phyloP scores from a whole-genome alignment of 805 yeast species.

The Zygosaccharomyces gambellarensis region DNA sequence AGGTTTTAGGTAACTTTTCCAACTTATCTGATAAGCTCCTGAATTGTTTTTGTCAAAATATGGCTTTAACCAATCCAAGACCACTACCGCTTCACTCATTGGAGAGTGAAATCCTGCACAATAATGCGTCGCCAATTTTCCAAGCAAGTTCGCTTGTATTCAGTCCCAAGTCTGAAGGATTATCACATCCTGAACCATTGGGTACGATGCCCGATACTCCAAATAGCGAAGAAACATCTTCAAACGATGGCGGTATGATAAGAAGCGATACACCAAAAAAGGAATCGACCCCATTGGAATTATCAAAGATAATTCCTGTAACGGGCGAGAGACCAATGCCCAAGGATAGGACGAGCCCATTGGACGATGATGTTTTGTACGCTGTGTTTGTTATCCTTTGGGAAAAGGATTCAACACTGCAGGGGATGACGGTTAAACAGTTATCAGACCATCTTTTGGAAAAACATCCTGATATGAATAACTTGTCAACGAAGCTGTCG shows the following conservation, averaged over 20 bases:
- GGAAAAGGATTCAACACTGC: constrained; percentile 62
- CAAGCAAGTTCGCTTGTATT: constrained; percentile 28
- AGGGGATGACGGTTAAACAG: constrained; percentile 88
- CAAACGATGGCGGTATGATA: constrained; percentile 6
- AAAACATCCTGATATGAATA: constrained; percentile 80
- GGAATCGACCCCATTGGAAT: constrained; percentile 31
- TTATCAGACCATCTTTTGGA: constrained; percentile 71
- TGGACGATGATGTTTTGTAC: constrained; percentile 67
- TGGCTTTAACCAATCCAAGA: constrained; percentile 68
- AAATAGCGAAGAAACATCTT: constrained; percentile 10
- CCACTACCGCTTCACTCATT: constrained; percentile 49
- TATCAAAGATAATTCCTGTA: constrained; percentile 74
- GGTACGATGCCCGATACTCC: constrained; percentile 23
- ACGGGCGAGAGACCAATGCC: constrained; percentile 75
- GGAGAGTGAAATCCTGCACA: constrained; percentile 34
- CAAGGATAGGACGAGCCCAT: constrained; percentile 46
- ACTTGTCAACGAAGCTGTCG: constrained; percentile 71
- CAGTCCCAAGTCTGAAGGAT: constrained; percentile 12
- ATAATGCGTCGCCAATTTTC: constrained; percentile 33
- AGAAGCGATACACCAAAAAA: constrained; percentile 21
- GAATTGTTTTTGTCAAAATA: constrained; percentile 19
- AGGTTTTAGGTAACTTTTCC: constrained; percentile 22
- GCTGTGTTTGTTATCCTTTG: constrained; percentile 70
- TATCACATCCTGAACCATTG: constrained; percentile 17
- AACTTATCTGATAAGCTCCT: constrained; percentile 5